phyloP scores from a whole-genome alignment of 2,329 filamentous ascomycete species.

The Aspergillus spinulosporus region DNA sequence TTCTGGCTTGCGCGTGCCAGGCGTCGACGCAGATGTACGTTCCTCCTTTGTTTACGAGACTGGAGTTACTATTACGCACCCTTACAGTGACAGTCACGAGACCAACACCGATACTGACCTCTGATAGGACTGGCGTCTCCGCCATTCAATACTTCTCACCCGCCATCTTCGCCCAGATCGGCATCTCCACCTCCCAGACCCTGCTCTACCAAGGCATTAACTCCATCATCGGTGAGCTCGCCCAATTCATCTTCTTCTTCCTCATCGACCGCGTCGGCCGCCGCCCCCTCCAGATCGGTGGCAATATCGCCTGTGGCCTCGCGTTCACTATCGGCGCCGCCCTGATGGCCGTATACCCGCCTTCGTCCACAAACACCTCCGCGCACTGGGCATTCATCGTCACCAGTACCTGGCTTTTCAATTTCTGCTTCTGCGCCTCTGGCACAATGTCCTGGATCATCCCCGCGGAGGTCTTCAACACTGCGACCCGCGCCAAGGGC shows the following conservation, averaged over 20 bases:
- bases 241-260: constrained; percentile 15
- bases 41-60: neutral
- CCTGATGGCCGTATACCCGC: constrained; percentile 7
- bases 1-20: constrained; percentile 12
- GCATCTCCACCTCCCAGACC: constrained; percentile 9
- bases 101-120: neutral
- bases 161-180: constrained; percentile 12
- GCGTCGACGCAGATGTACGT: constrained; percentile 10
- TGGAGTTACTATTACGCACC: too few relatives aligned
- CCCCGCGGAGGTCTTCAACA: constrained; percentile 10
- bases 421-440: constrained; percentile 12
- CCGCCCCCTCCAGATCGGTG: constrained; percentile 7
- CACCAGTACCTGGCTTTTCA: constrained; percentile 12
- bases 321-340: constrained; percentile 11
- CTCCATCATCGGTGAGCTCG: constrained; percentile 12
- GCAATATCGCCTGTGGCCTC: constrained; percentile 11
- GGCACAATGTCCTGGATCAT: constrained; percentile 13
- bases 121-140: constrained; percentile 9
- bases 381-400: constrained; percentile 14
- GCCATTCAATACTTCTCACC: constrained; percentile 15
- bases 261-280: constrained; percentile 14
- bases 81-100: too few relatives aligned
- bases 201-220: constrained; percentile 14
- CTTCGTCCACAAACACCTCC: neutral
- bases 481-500: constrained; percentile 9